Evolutionary conservation across 2,329 filamentous ascomycete species (phyloP), one percentile per base, ranked within the genome.

Genomic region (Xylariaceae sp.): DNA sequence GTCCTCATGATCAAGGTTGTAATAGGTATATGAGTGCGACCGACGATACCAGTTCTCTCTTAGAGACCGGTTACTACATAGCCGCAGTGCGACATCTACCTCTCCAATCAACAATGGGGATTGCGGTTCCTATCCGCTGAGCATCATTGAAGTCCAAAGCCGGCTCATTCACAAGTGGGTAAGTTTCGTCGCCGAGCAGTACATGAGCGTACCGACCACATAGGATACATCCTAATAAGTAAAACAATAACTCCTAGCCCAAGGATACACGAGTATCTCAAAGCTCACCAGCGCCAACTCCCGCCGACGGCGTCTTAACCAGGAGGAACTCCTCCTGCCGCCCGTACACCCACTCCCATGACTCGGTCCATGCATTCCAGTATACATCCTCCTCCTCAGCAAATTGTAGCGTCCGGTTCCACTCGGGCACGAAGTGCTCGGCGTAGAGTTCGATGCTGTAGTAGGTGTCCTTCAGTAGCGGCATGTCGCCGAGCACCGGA

Each of bases 361-460:
- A 63, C 19, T 67, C 63, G 11, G 65, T 67, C 31, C 64, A 61
- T n/a, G 68, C 67, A 51, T 71, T 68, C 71, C 73, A 77, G 60
- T 73, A 76, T n/a, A 78, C 72, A 58, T 79, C 76, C 58, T 79
- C 77, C 57, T 79, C 76, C 39, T 75, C 69, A 2, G 74, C 73
- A 45, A 79, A 79, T n/a, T 68, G 62, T 37, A 77, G 63, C 1
- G 74, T 76, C 57, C 61, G 65, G 54, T 77, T 76, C 29, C 64
- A 61, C 61, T 78, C 76, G 0, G 73, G 72, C 6, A 78, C 72
- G 51, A 72, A 76, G 58, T 77, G 72, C 62, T 75, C 71, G 2
- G 74, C 76, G 50, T 69, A 71, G n/a, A 79, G 70, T 65, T 79
- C 76, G 50, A 79, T 70, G 64, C 76, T 79, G 62, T 77, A 78